Evolutionary conservation across 805 yeast species (phyloP).

Genomic region (Tetrapisispora namnaoensis): DNA sequence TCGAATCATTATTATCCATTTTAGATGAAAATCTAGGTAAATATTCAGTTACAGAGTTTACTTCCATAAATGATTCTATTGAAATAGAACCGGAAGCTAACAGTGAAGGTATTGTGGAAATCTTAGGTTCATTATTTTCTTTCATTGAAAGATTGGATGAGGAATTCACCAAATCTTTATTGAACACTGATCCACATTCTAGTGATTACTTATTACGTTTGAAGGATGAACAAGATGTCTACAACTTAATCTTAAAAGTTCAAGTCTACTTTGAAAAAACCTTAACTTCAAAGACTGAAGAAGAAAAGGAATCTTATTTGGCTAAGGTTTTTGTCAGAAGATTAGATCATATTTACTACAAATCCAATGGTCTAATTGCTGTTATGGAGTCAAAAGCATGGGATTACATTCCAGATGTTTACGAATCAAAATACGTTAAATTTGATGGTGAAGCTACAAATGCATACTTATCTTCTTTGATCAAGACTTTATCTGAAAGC

Average conservation of each 20-base stretch:
- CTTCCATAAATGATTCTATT: conserved; percentile 59
- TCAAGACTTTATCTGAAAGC: conserved; percentile 55
- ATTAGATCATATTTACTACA: conserved; percentile 87
- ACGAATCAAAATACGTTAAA: conserved; percentile 22
- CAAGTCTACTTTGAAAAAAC: conserved; percentile 69
- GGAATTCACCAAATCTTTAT: conserved; percentile 81
- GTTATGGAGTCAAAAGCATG: conserved; percentile 70
- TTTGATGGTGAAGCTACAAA: conserved; percentile 24
- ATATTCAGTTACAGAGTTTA: conserved; percentile 70
- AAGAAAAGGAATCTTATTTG: conserved; percentile 44
- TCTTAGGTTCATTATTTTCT: conserved; percentile 78
- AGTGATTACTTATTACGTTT: conserved; percentile 86
- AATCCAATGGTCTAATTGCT: conserved; percentile 65
- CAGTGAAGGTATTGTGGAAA: conserved; percentile 54
- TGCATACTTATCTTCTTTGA: conserved; percentile 43
- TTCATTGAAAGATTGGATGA: conserved; percentile 90
- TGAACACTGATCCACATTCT: conserved; percentile 88
- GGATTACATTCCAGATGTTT: conserved; percentile 34
- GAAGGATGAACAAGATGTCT: conserved; percentile 73
- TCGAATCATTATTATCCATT: conserved; percentile 50
- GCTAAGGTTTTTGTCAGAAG: conserved; percentile 73
- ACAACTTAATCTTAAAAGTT: conserved; percentile 67
- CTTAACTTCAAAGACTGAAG: conserved; percentile 36
- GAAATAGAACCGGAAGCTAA: conserved; percentile 61
- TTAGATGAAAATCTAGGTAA: conserved; percentile 50